Evolutionary conservation across 2,329 filamentous ascomycete genomes (phyloP).

Genomic region (Diaporthe humulicola): DNA sequence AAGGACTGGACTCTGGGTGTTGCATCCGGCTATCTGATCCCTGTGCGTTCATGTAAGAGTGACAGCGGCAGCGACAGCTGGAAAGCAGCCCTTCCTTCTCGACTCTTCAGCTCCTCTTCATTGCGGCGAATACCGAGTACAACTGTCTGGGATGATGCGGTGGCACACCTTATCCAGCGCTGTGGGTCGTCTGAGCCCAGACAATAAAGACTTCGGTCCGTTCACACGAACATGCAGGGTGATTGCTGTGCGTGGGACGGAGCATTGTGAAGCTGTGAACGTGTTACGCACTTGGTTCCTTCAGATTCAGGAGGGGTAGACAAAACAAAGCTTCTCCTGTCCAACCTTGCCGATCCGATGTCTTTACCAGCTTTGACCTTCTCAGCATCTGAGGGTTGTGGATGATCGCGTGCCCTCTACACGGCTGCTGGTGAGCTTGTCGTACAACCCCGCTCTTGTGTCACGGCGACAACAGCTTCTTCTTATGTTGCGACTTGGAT

Average conservation of each 20-base stretch:
- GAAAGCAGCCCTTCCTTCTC: background rate
- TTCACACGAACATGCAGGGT: too few relatives aligned
- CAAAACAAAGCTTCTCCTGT: too few relatives aligned
- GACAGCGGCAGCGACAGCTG: background rate
- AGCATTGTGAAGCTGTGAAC: too few relatives aligned
- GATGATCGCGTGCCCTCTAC: too few relatives aligned
- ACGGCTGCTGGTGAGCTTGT: background rate
- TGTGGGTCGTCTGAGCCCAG: too few relatives aligned
- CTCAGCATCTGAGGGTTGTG: too few relatives aligned
- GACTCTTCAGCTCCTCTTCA: background rate
- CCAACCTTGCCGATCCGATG: background rate
- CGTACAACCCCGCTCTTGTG: background rate
- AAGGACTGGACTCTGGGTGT: background rate
- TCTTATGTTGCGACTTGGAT: background rate
- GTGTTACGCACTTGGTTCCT: too few relatives aligned
- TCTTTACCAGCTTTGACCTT: background rate
- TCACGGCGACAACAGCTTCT: background rate
- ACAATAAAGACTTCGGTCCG: too few relatives aligned
- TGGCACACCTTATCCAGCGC: too few relatives aligned
- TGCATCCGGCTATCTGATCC: background rate
- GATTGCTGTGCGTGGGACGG: too few relatives aligned
- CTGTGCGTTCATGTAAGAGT: background rate
- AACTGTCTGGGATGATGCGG: background rate
- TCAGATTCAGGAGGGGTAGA: too few relatives aligned
- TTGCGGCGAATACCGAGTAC: background rate